A percentile compares a stretch with the other conserved stretches of the same genome.
Conservation (phyloP, 495 filamentous ascomycete genomes). For the Bacidia rubella region DNA sequence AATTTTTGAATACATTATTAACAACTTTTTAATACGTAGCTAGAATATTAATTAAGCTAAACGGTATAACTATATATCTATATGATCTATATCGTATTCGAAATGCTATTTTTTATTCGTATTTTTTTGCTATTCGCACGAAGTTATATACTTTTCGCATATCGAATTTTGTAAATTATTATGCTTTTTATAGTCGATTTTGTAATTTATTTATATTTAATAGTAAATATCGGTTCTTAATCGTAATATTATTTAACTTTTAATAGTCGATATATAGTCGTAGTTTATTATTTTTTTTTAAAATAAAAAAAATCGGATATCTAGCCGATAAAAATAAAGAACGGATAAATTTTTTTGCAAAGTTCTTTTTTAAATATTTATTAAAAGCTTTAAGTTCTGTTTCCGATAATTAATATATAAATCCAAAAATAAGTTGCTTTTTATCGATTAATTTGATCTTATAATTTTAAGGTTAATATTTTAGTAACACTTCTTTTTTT, state of each 20-base stretch:
- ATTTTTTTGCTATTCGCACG: not conserved
- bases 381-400: constrained; percentile 5
- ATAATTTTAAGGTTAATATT: not conserved
- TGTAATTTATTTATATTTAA: not conserved
- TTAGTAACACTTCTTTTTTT: not conserved
- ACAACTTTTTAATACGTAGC: not conserved
- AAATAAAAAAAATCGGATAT: constrained; percentile 1
- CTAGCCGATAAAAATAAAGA: not conserved
- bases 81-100: constrained; percentile 4
- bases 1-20: not conserved
- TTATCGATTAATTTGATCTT: constrained; percentile 1
- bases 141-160: constrained; percentile 1
- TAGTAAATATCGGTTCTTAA: not conserved
- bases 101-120: constrained; percentile 4
- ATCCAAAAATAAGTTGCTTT: not conserved
- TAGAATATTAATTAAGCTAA: constrained; percentile 6
- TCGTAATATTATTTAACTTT: constrained; percentile 1
- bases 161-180: constrained; percentile 2
- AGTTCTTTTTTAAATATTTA: constrained; percentile 4
- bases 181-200: not conserved
- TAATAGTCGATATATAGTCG: constrained; percentile 2
- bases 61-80: constrained; percentile 1
- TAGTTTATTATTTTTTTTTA: constrained; percentile 4
- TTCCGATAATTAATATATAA: constrained; percentile 8
- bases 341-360: constrained; percentile 5